Base-by-base conservation (phyloP, 2,329 filamentous ascomycete genomes). In the Epichloe coenophiala region DNA sequence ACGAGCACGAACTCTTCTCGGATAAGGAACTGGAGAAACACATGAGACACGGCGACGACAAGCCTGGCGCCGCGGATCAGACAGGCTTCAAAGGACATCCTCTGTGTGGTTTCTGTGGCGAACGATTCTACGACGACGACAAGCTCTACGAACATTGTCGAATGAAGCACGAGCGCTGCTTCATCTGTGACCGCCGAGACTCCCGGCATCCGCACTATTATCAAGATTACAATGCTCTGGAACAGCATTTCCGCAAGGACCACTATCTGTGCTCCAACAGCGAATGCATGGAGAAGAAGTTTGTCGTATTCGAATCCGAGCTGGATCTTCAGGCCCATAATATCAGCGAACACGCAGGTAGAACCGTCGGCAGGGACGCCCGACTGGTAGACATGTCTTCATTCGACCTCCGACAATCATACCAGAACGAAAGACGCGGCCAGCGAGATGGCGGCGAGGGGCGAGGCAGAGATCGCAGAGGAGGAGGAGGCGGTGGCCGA, bases 81-180 rank as follows among this genome's bases (percentile, higher is more conserved):
- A 96, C 87, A 31, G 93, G 93, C 1, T 98, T 98, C 71, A 93
- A 86, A 64, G 93, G 93, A 8, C 93, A 98, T 63, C 93, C 93
- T 0, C 80, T 96, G 49, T 98, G 93, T 67, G 86, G 82, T 4
- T 98, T 98, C 68, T 98, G 93, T 65, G 81, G 83, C 50, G 80
- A 88, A 63, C 79, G 91, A 37, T 98, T 97, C 68, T 98, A 97
- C 65, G 90, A 94, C 44, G 88, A 90, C 58, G 93, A 98, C 63
- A 94, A 96, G 69, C 75, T 98, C 1, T 98, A 90, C 64, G 78
- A 86, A 49, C 93, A 98, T 68, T 97, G 93, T 64, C 81, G 91
- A 54, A 86, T 91, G 65, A 91, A 87, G 65, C 93, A 98, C 65
- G 93, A 98, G 68, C 79, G 88, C 51, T 98, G 93, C 67, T 93